These are phyloP conservation scores for Colletotrichum sp. DNA, from an alignment of 2,329 filamentous ascomycete species.

Conservation along the genomic window DNA sequence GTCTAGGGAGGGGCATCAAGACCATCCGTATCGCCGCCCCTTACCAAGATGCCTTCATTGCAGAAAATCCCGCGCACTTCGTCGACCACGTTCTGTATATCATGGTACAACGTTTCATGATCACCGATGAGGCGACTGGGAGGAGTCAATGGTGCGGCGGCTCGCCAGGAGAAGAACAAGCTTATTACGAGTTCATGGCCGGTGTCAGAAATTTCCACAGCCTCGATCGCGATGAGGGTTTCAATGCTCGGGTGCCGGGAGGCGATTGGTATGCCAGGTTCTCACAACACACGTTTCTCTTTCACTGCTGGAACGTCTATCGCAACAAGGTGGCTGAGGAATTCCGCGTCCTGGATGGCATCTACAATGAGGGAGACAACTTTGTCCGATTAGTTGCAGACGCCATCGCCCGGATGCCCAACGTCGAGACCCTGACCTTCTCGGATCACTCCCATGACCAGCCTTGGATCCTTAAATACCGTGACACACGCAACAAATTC, in stretches of 20 bases:
- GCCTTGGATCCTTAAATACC: not conserved
- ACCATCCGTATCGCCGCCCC: not conserved
- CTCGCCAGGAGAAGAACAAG: not conserved
- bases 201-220: not conserved
- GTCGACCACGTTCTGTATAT: not conserved
- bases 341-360: not conserved
- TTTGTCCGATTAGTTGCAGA: not conserved
- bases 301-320: not conserved
- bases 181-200: not conserved
- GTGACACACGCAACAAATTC: not conserved
- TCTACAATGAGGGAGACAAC: not conserved
- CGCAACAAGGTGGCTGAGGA: not conserved
- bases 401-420: not conserved
- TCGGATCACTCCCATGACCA: not conserved
- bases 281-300: not conserved
- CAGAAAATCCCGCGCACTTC: not conserved
- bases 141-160: not conserved
- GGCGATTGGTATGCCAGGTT: not conserved
- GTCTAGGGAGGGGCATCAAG: not conserved
- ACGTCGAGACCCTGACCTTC: not conserved
- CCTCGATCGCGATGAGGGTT: not conserved
- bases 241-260: not conserved
- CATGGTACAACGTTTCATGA: not conserved
- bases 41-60: not conserved
- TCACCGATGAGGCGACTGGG: not conserved